Evolutionary conservation across 2,329 filamentous ascomycete genomes (phyloP), one percentile per base, ranked within the genome.

Genomic region (Camillea tinctor): DNA sequence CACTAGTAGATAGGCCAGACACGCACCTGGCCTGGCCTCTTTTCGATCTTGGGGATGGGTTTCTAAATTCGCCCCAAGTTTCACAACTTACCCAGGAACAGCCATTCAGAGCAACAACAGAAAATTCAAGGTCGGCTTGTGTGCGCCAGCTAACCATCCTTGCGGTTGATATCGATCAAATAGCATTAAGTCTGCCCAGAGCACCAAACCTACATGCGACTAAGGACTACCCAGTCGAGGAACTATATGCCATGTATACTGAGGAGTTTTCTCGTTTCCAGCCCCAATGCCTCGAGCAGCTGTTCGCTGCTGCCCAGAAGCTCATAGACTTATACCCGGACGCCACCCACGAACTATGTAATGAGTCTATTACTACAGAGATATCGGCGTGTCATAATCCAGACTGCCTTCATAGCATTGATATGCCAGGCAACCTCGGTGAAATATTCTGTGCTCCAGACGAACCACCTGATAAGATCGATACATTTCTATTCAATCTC

Each of bases 271-370:
- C 70, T 66, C 58, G 60, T 69, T 20, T 54, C 36, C 53, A 70
- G 5, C 69, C 69, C 22, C 57, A 53, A 3, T 71, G 63, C 3
- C 64, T 79, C 2, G 76, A 79, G 58, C 64, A 68, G 17, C 61
- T 78, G 13, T 73, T 79, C 22, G 65, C 64, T 7, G 62, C 67
- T 50, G 68, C 72, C 13, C 77, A 79, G 54, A 66, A 71, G 9
- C 67, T 80, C 17, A 64, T 71, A 50, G 68, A 73, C 24, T 22
- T 77, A 5, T 79, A 80, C 50, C 73, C 75, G 1, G 60, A 66
- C 7, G 64, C 70, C 8, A 62, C 75, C 5, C 61, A 65, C 1
- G 48, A 68, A 3, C 63, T 70, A 22, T 64, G 67, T 13, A 52
- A 60, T 9, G 61, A 55, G 22, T 30, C 36, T 11, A 15, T 20